Percentiles rank a stretch among this genome's conserved stretches.
Conservation (phyloP, 2,329 filamentous ascomycete species). For the Cladorrhinum sp. region DNA sequence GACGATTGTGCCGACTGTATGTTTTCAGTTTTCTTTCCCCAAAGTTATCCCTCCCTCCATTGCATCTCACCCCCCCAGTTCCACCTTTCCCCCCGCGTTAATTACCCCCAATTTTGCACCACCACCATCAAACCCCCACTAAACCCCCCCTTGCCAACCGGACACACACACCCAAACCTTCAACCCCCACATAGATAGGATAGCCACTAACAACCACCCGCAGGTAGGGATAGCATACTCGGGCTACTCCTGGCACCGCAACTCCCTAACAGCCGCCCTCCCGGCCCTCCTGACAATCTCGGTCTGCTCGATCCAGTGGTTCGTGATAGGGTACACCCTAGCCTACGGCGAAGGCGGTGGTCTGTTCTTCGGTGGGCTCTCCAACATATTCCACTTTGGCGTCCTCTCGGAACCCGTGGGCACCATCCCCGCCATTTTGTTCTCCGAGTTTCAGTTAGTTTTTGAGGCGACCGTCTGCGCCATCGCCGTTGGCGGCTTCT, state of each 20-base stretch:
- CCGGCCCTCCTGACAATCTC: constrained; percentile 45
- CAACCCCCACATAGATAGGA: background rate
- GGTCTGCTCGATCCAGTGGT: constrained; percentile 51
- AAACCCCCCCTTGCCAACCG: background rate
- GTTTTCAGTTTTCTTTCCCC: constrained; percentile 1
- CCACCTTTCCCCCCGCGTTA: background rate
- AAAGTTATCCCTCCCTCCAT: background rate
- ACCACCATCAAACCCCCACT: background rate
- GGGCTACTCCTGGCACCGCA: constrained; percentile 47
- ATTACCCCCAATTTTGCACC: background rate
- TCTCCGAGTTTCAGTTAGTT: constrained; percentile 50
- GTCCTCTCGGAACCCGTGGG: constrained; percentile 47
- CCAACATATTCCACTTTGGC: constrained; percentile 42
- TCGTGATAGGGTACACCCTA: constrained; percentile 46
- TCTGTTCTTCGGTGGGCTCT: constrained; percentile 43
- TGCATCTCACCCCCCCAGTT: background rate
- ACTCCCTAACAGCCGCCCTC: constrained; percentile 46
- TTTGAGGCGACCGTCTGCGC: constrained; percentile 49
- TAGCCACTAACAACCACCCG: background rate
- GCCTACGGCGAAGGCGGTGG: constrained; percentile 45
- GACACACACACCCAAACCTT: background rate
- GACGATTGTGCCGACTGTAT: constrained; percentile 47
- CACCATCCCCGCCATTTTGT: constrained; percentile 48
- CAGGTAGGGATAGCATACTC: constrained; percentile 48
- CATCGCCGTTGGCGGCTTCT: constrained; percentile 47